Base-by-base conservation (phyloP, 1,284 basidiomycete species). In the Phellinidium pouzarii region DNA sequence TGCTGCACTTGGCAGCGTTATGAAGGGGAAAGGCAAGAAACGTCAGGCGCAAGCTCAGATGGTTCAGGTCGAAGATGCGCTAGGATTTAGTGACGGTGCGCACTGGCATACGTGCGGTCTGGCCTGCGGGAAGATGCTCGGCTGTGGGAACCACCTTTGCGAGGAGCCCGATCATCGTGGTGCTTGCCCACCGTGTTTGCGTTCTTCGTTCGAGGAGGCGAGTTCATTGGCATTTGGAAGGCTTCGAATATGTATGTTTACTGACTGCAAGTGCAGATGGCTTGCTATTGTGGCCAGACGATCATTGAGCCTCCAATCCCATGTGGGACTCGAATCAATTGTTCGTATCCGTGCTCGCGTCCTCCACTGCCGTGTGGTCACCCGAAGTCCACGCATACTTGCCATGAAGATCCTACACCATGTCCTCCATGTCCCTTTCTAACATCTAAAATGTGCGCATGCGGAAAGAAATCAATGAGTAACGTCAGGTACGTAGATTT, bases 161-260 rank as follows among this genome's bases (percentile, higher is more conserved):
- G 80, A 86, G 55, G 77, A 80, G 60, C 72, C 75, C 27, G 93
- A 96, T 64, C 94, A 97, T 67, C 80, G 76, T 56, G 89, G 89
- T 0, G 68, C 76, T 0, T 96, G 94, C 64, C 83, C 79, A 2
- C 77, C 83, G 9, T 96, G 94, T 68, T 71, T 94, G 48, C 77
- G 83, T 61, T 92, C 91, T 34, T 85, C 85, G 0, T 97, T 94
- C 59, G 91, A 94, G 51, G 94, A 96, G 78, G 85, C 86, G 57
- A 42, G 74, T 67, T 4, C 14, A 8, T 36, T 41, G 50, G 37
- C 34, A 41, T 22, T 11, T n/a, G 23, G 4, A 44, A 44, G 14
- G n/a, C n/a, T n/a, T 9, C 44, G 26, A 50, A 27, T 9, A 27
- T 36, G 11, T 19, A 48, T 54, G 42, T 53, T 57, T 6, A 62